Evolutionary conservation across 2,329 filamentous ascomycete genomes (phyloP), one percentile per base, ranked within the genome.

Genomic region (Colletotrichum magnum): DNA sequence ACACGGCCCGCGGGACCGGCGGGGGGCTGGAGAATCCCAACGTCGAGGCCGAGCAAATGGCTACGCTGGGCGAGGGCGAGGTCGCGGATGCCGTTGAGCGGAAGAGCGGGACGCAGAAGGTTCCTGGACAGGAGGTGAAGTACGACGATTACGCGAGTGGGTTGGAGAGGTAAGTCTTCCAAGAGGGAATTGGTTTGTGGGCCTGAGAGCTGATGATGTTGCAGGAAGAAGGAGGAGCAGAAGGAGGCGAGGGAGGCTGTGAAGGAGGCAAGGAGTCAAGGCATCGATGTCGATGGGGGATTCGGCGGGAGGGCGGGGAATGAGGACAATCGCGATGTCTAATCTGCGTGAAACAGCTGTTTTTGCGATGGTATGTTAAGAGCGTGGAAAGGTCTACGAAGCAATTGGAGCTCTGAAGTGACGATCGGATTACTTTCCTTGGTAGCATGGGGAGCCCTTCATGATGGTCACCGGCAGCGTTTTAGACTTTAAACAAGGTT

Each of bases 11-110:
- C 18, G 28, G 28, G 6, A 56, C 47, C 13, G 43, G 51, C 21
- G 28, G 28, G n/a, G 47, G 54, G 53, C 9, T 63, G 24, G 64
- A 75, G 65, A 75, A 75, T 57, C 60, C 69, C 16, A 75, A 74
- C 26, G 74, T 73, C 10, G 63, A 75, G 21, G 73, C 73, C 5
- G 74, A 75, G 57, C 73, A 75, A 62, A 56, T 75, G 54, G 73
- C 70, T 28, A 74, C 74, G 16, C 21, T 74, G 13, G 66, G 62
- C 24, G 74, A 75, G 70, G 74, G 74, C 24, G 69, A 75, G 63
- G 73, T 75, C n/a, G 74, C 74, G 36, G 71, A 75, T 15, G 74
- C 74, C 0, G 74, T 75, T 4, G 68, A 72, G 28, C 69, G 70
- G 26, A 75, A 75, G 72, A 74, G 68, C 52, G 74, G 74, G 7